Evolutionary conservation across 306 rosid species (phyloP).

Genomic region (Trichosanthes truncata): DNA sequence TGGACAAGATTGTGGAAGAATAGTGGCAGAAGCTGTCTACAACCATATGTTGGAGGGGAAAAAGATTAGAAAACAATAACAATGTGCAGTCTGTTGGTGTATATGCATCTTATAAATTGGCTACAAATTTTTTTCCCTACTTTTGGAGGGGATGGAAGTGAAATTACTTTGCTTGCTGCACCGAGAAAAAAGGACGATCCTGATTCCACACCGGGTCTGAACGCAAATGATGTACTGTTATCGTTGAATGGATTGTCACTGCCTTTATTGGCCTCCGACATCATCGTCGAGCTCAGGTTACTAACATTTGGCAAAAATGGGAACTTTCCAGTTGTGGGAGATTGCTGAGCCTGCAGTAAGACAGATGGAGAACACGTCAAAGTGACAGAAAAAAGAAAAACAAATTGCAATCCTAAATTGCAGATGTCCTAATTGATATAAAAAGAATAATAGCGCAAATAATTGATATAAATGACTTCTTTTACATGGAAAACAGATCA

Average conservation of each 20-base stretch:
- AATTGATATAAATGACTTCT: background rate
- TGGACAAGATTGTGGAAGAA: conserved; percentile 45
- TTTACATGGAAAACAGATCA: background rate
- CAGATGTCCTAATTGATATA: background rate
- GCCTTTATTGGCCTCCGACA: conserved; percentile 31
- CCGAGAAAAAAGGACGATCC: conserved; percentile 48
- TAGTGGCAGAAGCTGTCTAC: conserved; percentile 39
- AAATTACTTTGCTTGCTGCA: conserved; percentile 58
- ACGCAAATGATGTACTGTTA: conserved; percentile 48
- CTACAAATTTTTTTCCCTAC: background rate
- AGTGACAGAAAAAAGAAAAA: conserved; percentile 7
- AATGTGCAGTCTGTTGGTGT: background rate
- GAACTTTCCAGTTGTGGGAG: conserved; percentile 92
- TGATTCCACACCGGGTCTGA: conserved; percentile 50
- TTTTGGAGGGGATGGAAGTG: background rate
- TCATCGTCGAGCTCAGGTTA: conserved; percentile 21
- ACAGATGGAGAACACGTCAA: conserved; percentile 17
- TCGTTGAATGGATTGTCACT: conserved; percentile 35
- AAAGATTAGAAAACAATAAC: background rate
- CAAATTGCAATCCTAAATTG: background rate
- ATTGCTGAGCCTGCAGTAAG: conserved; percentile 73
- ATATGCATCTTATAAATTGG: background rate
- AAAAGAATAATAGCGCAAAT: background rate
- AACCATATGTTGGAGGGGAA: conserved; percentile 18
- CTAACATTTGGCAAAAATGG: conserved; percentile 40